Evolutionary conservation across 192 early-diverging fungal genomes (phyloP).

Genomic region (Glomus cerebriforme): DNA sequence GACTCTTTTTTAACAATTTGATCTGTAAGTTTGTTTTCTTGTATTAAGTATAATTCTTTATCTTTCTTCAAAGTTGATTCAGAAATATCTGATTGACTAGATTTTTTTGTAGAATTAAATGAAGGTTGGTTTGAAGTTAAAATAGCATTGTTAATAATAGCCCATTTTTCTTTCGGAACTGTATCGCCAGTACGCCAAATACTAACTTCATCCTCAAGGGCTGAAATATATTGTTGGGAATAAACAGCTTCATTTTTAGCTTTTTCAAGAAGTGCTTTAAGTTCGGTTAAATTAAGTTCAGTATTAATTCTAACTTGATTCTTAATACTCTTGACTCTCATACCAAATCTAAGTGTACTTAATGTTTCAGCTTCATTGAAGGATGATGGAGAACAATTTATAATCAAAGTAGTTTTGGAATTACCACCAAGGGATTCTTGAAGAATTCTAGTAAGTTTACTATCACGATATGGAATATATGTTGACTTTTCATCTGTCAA

Average conservation of each 20-base stretch:
- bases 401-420: slow-evolving; percentile 97
- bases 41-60: slow-evolving; percentile 91
- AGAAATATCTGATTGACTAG: slow-evolving; percentile 67
- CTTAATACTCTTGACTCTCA: slow-evolving; percentile 98
- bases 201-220: slow-evolving; percentile 86
- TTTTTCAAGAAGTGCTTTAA: slow-evolving; percentile 93
- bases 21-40: slow-evolving; percentile 96
- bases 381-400: slow-evolving; percentile 97
- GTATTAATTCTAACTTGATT: slow-evolving; percentile 99
- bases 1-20: slow-evolving; percentile 90
- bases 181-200: slow-evolving; percentile 84
- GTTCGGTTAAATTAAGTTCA: slow-evolving; percentile 90
- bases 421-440: slow-evolving; percentile 99
- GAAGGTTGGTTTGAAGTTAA: slow-evolving; percentile 51
- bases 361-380: slow-evolving; percentile 97
- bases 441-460: slow-evolving; percentile 97
- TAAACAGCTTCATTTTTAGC: slow-evolving; percentile 78
- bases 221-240: slow-evolving; percentile 80
- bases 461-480: slow-evolving; percentile 98
- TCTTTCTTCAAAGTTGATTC: slow-evolving; percentile 77
- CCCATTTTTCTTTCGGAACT: slow-evolving; percentile 65
- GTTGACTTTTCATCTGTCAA: slow-evolving; percentile 93
- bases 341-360: slow-evolving; percentile 93
- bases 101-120: slow-evolving; percentile 37
- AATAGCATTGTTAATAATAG: slow-evolving; percentile 53